Evolutionary conservation across 768 basidiomycete genomes (phyloP).

Genomic region (Lentinus brumalis): DNA sequence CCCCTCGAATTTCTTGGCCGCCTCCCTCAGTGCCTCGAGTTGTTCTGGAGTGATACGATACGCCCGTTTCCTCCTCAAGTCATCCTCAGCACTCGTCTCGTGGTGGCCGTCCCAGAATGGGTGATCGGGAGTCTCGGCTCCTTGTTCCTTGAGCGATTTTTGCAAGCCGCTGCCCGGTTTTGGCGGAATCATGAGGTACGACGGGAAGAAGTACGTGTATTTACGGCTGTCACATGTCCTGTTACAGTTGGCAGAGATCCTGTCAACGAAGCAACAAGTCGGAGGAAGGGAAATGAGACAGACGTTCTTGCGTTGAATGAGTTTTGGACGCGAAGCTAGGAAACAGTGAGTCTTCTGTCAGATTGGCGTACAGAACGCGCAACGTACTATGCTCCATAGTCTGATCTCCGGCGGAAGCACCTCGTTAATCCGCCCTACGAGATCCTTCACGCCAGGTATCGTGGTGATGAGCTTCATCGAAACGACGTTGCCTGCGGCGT

Average conservation of each 20-base stretch:
- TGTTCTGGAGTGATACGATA: slow-evolving; percentile 66
- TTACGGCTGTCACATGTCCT: slow-evolving; percentile 93
- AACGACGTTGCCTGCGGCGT: slow-evolving; percentile 93
- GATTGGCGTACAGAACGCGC: background rate
- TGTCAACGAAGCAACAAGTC: background rate
- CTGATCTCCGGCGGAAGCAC: slow-evolving; percentile 91
- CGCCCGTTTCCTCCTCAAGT: slow-evolving; percentile 62
- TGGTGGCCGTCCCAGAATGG: slow-evolving; percentile 61
- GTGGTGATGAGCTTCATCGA: slow-evolving; percentile 86
- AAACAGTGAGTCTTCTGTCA: background rate
- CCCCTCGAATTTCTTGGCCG: slow-evolving; percentile 71
- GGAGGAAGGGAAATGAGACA: slow-evolving; percentile 20
- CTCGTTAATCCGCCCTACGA: slow-evolving; percentile 76
- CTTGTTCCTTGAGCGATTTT: slow-evolving; percentile 41
- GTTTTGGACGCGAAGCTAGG: slow-evolving; percentile 69
- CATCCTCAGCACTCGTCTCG: slow-evolving; percentile 51
- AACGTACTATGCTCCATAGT: slow-evolving; percentile 84
- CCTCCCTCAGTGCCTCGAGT: slow-evolving; percentile 55
- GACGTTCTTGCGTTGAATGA: slow-evolving; percentile 82
- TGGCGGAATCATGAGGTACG: slow-evolving; percentile 90
- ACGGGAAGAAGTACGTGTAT: slow-evolving; percentile 97
- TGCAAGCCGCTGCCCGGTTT: slow-evolving; percentile 70
- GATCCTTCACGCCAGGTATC: slow-evolving; percentile 70
- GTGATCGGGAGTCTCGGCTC: slow-evolving; percentile 37
- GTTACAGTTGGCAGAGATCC: slow-evolving; percentile 8